These are phyloP conservation scores for Cryphonectria japonica DNA, from an alignment of 2,329 filamentous ascomycete species.

Conservation along the genomic window DNA sequence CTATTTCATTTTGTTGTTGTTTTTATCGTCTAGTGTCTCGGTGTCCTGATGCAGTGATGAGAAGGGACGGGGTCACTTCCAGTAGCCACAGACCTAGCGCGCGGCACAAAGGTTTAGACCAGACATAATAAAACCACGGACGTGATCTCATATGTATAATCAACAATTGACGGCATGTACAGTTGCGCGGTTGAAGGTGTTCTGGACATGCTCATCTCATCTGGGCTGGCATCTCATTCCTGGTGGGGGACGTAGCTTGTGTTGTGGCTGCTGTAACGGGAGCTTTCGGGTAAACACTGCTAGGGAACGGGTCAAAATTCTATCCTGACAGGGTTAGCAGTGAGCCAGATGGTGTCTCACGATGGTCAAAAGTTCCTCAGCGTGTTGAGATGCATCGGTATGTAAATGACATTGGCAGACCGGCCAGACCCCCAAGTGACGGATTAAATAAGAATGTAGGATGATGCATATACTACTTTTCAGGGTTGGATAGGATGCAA, in stretches of 20 bases:
- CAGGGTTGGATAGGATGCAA: background rate
- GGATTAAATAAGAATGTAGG: background rate
- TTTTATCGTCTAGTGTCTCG: background rate
- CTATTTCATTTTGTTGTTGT: background rate
- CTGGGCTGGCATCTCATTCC: background rate
- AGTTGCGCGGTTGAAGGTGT: constrained; percentile 10
- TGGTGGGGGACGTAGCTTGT: constrained; percentile 1
- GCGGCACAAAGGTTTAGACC: background rate
- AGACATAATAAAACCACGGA: constrained; percentile 18
- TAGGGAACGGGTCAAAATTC: constrained; percentile 10
- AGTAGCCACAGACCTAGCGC: constrained; percentile 17
- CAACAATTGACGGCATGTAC: background rate
- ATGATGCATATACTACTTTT: background rate
- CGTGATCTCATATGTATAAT: background rate
- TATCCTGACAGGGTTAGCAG: background rate
- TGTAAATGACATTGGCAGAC: constrained; percentile 5
- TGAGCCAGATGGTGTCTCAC: constrained; percentile 11
- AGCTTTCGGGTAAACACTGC: constrained; percentile 15
- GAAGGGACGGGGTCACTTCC: background rate
- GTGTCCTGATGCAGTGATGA: background rate
- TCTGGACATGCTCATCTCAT: background rate
- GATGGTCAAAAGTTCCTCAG: background rate
- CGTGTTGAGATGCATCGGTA: constrained; percentile 5
- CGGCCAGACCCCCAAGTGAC: background rate
- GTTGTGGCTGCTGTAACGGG: background rate